phyloP scores from a whole-genome alignment of 257 asterid species.

The Salvia miltiorrhiza region DNA sequence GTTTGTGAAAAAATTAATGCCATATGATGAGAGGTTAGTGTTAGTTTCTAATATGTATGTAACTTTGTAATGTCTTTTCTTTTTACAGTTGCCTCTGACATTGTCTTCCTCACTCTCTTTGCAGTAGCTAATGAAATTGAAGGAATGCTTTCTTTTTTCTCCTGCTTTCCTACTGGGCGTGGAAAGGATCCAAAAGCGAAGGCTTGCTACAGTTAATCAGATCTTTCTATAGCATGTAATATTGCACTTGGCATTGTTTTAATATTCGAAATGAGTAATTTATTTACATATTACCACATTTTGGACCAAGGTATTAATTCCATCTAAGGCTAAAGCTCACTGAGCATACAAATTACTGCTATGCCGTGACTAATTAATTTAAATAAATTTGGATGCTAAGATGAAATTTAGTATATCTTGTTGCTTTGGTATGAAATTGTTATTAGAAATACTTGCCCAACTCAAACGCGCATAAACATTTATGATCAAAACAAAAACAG shows the following conservation, averaged over 20 bases:
- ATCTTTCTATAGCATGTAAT: not conserved
- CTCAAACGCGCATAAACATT: not conserved
- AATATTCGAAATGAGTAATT: not conserved
- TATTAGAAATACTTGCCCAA: not conserved
- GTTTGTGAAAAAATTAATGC: slow-evolving; percentile 47
- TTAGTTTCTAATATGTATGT: not conserved
- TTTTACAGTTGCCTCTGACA: not conserved
- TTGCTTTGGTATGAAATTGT: too few relatives aligned
- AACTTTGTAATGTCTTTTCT: not conserved
- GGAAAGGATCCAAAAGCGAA: not conserved
- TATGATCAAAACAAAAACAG: not conserved
- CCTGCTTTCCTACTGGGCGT: not conserved
- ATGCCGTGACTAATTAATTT: not conserved
- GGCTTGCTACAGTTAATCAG: not conserved
- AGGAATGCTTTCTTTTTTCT: not conserved
- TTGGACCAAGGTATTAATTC: not conserved
- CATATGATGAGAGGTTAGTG: slow-evolving; percentile 38
- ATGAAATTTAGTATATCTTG: not conserved
- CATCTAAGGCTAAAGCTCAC: not conserved
- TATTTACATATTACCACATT: not conserved
- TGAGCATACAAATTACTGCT: not conserved
- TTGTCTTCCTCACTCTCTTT: not conserved
- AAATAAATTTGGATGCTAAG: not conserved
- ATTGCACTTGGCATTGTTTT: not conserved
- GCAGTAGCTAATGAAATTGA: not conserved